phyloP scores from a whole-genome alignment of 1,284 basidiomycete genomes.

The Exobasidium rhododendri region DNA sequence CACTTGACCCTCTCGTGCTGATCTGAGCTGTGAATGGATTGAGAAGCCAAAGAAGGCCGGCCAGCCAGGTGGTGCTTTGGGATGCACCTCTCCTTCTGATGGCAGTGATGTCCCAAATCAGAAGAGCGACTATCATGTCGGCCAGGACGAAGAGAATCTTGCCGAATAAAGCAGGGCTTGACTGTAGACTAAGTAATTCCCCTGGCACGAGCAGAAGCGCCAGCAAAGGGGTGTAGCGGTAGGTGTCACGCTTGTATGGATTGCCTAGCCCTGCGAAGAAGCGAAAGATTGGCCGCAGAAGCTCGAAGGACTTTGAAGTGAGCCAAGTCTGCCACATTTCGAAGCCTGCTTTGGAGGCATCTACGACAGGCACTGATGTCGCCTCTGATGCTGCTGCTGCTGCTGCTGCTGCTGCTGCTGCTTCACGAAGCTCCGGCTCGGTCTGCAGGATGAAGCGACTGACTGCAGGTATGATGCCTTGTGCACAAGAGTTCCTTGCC shows the following conservation, averaged over 20 bases:
- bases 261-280: conserved; percentile 58
- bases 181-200: conserved; percentile 57
- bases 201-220: conserved; percentile 80
- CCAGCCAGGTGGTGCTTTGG: conserved; percentile 25
- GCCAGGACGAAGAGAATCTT: conserved; percentile 84
- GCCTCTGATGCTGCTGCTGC: too few relatives aligned
- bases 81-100: conserved; percentile 12
- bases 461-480: conserved; percentile 34
- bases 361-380: too few relatives aligned
- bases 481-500: conserved; percentile 29
- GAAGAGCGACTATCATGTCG: conserved; percentile 74
- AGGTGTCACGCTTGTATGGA: conserved; percentile 89
- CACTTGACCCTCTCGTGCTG: conserved; percentile 91
- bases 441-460: conserved; percentile 61
- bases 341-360: too few relatives aligned
- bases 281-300: conserved; percentile 34
- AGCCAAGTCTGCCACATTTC: neutral
- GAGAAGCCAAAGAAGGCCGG: conserved; percentile 70
- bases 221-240: conserved; percentile 91
- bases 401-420: too few relatives aligned
- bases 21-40: conserved; percentile 95
- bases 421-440: conserved; percentile 13
- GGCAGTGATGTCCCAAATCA: conserved; percentile 69
- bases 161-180: conserved; percentile 61
- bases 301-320: neutral